Percentiles rank a stretch among this genome's conserved stretches.
phyloP scores from a whole-genome alignment of 2,329 filamentous ascomycete genomes.

The Thielaviopsis euricoi region DNA sequence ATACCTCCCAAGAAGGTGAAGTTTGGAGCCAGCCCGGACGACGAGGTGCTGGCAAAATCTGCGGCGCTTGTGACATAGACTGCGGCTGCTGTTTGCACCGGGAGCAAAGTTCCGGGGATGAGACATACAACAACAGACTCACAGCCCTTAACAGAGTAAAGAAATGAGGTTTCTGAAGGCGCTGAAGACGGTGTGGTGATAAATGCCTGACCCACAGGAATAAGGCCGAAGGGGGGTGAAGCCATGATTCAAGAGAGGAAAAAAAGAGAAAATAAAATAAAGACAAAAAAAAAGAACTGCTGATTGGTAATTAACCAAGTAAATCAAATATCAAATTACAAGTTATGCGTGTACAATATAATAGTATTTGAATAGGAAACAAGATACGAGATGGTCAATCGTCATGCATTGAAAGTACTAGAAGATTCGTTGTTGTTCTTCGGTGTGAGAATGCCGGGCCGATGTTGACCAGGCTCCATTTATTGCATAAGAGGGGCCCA shows the following conservation, averaged over 20 bases:
- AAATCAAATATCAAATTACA: neutral
- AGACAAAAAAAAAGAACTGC: neutral
- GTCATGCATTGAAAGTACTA: neutral
- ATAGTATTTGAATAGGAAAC: neutral
- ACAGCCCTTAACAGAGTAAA: slow-evolving; percentile 36
- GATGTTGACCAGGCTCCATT: neutral
- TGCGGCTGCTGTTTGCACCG: slow-evolving; percentile 61
- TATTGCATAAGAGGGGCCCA: neutral
- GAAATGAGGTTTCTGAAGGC: slow-evolving; percentile 38
- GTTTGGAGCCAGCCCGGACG: slow-evolving; percentile 30
- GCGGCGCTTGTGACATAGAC: slow-evolving; percentile 60
- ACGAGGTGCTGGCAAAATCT: slow-evolving; percentile 23
- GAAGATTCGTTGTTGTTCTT: neutral
- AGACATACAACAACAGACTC: slow-evolving; percentile 74
- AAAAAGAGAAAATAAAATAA: neutral
- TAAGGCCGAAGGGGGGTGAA: slow-evolving; percentile 37
- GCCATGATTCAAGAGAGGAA: slow-evolving; percentile 20
- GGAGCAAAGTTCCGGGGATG: slow-evolving; percentile 60
- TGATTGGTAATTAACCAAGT: neutral
- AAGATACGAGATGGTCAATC: neutral
- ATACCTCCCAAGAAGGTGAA: slow-evolving; percentile 83
- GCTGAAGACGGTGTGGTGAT: slow-evolving; percentile 36
- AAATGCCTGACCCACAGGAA: slow-evolving; percentile 42
- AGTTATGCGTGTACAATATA: neutral
- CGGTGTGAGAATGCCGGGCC: neutral